phyloP scores from a whole-genome alignment of 2,329 filamentous ascomycete genomes.

The Alternaria arborescens region DNA sequence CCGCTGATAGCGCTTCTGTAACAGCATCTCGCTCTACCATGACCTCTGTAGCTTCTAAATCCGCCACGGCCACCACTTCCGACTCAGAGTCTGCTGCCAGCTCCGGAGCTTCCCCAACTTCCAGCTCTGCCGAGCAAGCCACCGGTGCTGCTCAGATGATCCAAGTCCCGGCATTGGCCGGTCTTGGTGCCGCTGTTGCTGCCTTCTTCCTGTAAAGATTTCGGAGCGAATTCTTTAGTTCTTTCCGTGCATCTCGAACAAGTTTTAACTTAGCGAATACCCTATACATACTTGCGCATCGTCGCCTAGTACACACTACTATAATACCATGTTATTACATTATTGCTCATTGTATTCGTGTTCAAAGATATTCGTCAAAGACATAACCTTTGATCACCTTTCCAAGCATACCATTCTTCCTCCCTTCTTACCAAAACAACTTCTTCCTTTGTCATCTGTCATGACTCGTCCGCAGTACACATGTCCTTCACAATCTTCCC shows the following conservation, averaged over 20 bases:
- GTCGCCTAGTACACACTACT: not conserved
- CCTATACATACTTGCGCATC: not conserved
- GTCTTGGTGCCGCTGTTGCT: constrained; percentile 39
- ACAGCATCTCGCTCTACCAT: constrained; percentile 8
- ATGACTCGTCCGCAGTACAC: constrained; percentile 30
- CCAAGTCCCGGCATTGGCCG: constrained; percentile 35
- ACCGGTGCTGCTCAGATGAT: constrained; percentile 22
- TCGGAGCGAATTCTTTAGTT: not conserved
- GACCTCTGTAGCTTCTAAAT: constrained; percentile 4
- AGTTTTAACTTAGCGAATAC: not conserved
- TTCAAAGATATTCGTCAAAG: not conserved
- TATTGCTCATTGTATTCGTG: not conserved
- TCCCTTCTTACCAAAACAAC: constrained; percentile 43
- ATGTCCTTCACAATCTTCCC: constrained; percentile 39
- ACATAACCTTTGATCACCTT: too few relatives aligned
- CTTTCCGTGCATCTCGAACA: not conserved
- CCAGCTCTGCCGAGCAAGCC: constrained; percentile 4
- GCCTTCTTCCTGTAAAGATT: constrained; percentile 33
- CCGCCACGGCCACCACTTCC: not conserved
- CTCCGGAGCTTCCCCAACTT: constrained; percentile 6
- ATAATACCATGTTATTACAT: not conserved
- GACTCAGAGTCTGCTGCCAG: constrained; percentile 4
- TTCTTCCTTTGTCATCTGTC: constrained; percentile 16
- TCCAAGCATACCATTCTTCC: constrained; percentile 30
- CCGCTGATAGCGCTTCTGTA: constrained; percentile 19